Evolutionary conservation across 441 rosid species (phyloP), one percentile per base, ranked within the genome.

Genomic region (Populus hybrid): DNA sequence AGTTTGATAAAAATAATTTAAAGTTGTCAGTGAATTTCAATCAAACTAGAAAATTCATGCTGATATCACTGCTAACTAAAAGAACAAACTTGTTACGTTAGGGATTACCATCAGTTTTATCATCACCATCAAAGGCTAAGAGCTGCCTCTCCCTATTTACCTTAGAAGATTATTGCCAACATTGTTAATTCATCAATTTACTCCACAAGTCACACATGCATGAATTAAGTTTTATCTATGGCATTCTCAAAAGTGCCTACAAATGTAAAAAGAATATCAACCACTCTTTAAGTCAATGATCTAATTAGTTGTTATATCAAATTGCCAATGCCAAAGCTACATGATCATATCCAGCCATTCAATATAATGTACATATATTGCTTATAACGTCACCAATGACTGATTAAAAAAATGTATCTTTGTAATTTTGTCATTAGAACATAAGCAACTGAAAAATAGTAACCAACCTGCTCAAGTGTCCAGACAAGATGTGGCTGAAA

Each of bases 401-500:
- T 4, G 57, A 46, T 4, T 46, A 14, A 46, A 46, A 46, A 5
- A 46, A 1, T 12, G 5, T 46, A 46, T 46, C 7, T 14, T 4
- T 14, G 6, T 46, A 14, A 46, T 46, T 46, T 46, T 46, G 1
- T 46, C 19, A 46, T 12, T 14, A 46, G 57, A 46, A 34, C 68
- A 76, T 4, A 16, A 69, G 94, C 14, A 95, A 86, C 91, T 88
- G 98, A 81, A 91, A 92, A 76, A 86, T 92, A 4, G 96, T 79
- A 78, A 91, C 79, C 32, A 79, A 91, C 99, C 99, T 94, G 96
- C 82, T 97, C 98, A 68, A 94, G 91, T 5, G 88, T 85, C 98
- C 97, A 92, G 78, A 91, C 86, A 85, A 94, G 97, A 82, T 92
- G 95, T n/a, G 94, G 87, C 91, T 87, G 98, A 80, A 91, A 93